phyloP scores from a whole-genome alignment of 768 basidiomycete genomes.

The Mycena epipterygia region DNA sequence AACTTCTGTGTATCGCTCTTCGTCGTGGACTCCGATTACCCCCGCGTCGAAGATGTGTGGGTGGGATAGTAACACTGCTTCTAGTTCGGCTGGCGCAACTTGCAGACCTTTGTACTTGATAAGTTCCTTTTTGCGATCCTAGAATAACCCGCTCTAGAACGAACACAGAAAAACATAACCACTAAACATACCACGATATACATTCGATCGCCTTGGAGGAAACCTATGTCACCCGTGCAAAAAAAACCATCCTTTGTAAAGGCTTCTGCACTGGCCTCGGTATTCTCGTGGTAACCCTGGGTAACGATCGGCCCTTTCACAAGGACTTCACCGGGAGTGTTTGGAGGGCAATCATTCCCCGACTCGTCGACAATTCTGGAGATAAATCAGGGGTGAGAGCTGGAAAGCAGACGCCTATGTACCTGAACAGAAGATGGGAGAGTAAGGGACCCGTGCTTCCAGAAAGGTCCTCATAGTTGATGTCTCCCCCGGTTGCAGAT shows the following conservation, averaged over 20 bases:
- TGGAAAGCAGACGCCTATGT: neutral
- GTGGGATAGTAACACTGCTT: slow-evolving; percentile 45
- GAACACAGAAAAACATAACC: neutral
- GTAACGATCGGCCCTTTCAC: slow-evolving; percentile 31
- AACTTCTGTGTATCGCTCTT: slow-evolving; percentile 29
- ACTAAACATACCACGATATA: slow-evolving; percentile 19
- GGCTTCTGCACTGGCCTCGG: slow-evolving; percentile 25
- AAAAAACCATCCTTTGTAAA: slow-evolving; percentile 33
- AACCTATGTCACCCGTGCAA: slow-evolving; percentile 37
- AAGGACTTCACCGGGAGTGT: slow-evolving; percentile 27
- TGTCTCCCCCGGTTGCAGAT: slow-evolving; percentile 9
- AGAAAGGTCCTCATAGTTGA: slow-evolving; percentile 21
- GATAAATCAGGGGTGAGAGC: neutral
- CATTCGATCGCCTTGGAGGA: slow-evolving; percentile 20
- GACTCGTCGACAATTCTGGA: slow-evolving; percentile 28
- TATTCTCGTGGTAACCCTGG: slow-evolving; percentile 37
- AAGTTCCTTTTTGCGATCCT: slow-evolving; percentile 42
- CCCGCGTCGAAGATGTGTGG: slow-evolving; percentile 44
- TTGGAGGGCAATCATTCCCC: slow-evolving; percentile 27
- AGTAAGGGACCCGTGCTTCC: slow-evolving; percentile 22
- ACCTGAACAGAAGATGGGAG: slow-evolving; percentile 6
- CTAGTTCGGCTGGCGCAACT: slow-evolving; percentile 51
- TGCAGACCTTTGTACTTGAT: slow-evolving; percentile 40
- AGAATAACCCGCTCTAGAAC: neutral
- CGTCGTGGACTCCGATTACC: slow-evolving; percentile 43